Percentiles rank a stretch among this genome's conserved stretches.
Evolutionary conservation across 2,329 filamentous ascomycete genomes (phyloP).

Genomic region (Sclerotinia trifoliorum): DNA sequence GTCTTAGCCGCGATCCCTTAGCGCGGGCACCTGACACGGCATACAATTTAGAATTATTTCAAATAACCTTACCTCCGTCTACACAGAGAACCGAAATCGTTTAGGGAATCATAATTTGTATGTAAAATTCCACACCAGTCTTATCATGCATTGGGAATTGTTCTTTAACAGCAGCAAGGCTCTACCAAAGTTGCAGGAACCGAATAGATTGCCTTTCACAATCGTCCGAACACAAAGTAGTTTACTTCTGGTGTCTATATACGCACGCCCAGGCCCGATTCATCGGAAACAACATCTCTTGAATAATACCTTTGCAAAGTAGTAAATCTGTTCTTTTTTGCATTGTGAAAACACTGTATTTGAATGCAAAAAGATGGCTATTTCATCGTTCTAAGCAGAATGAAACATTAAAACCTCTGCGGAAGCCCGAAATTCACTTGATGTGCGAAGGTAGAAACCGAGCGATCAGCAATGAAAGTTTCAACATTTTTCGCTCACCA

Average conservation of each 20-base stretch:
- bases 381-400: background rate
- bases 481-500: background rate
- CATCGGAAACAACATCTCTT: background rate
- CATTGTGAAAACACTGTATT: background rate
- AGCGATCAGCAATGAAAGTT: background rate
- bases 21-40: background rate
- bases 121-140: too few species aligned
- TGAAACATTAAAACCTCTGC: background rate
- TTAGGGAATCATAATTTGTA: background rate
- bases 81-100: background rate
- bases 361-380: background rate
- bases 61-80: background rate
- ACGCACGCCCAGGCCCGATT: background rate
- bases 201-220: background rate
- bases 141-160: background rate
- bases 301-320: background rate
- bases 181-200: slow-evolving; percentile 5
- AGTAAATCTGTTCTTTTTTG: background rate
- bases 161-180: slow-evolving; percentile 1
- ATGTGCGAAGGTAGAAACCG: background rate
- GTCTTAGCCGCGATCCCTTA: background rate
- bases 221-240: background rate
- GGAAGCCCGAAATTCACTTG: background rate
- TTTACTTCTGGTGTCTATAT: background rate
- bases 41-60: background rate